These are phyloP conservation scores for Didymella arachidicola DNA, from an alignment of 2,329 filamentous ascomycete genomes.

Conservation along the genomic window DNA sequence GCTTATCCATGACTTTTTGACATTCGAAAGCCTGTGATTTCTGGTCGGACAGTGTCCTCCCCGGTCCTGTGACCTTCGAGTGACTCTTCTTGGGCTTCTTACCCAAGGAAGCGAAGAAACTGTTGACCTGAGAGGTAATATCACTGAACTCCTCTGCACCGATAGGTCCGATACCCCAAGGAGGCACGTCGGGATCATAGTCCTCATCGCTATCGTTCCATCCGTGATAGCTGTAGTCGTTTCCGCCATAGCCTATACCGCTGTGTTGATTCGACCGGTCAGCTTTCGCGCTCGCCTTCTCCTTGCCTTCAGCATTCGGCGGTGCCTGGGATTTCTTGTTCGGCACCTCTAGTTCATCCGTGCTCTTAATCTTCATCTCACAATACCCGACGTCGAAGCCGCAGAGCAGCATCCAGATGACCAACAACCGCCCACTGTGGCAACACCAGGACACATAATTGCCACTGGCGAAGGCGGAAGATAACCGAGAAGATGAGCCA, in stretches of 20 bases:
- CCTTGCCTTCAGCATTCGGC: neutral
- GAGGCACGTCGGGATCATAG: neutral
- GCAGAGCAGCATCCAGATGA: constrained; percentile 51
- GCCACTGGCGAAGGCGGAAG: constrained; percentile 7
- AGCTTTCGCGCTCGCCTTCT: constrained; percentile 5
- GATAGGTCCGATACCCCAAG: neutral
- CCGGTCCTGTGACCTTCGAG: neutral
- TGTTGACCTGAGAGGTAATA: neutral
- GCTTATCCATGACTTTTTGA: constrained; percentile 17
- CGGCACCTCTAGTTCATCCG: constrained; percentile 17
- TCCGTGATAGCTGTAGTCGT: neutral
- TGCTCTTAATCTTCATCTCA: constrained; percentile 20
- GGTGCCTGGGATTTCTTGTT: constrained; percentile 4
- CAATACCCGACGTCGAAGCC: constrained; percentile 43
- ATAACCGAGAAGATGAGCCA: constrained; percentile 6
- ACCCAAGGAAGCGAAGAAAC: neutral
- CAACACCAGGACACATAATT: constrained; percentile 48
- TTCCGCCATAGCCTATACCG: constrained; percentile 26
- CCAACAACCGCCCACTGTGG: constrained; percentile 38
- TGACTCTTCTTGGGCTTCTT: neutral
- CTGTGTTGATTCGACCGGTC: constrained; percentile 3
- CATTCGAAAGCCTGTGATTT: neutral
- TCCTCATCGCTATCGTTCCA: neutral
- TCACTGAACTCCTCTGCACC: neutral
- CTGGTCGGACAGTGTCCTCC: neutral